Evolutionary conservation across 371 early-diverging fungal genomes (phyloP).

Genomic region (Ordospora pajunii): DNA sequence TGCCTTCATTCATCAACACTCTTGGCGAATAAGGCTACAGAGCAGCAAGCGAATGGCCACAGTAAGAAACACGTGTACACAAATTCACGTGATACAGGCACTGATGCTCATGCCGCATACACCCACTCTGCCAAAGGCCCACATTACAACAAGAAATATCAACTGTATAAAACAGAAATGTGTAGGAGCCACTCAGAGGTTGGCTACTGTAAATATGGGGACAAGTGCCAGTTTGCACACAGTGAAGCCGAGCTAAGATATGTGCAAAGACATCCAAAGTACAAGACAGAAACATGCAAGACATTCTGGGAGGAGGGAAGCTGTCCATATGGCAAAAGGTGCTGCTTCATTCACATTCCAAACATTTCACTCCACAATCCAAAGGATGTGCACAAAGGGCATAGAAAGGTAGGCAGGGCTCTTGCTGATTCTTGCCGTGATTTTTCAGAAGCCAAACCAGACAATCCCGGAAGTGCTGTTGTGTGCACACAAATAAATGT

Average conservation of each 20-base stretch:
- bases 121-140: neutral
- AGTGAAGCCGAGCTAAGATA: conserved; percentile 68
- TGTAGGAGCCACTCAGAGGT: conserved; percentile 77
- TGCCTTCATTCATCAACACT: no score
- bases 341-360: conserved; percentile 66
- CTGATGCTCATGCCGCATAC: neutral
- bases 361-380: conserved; percentile 12
- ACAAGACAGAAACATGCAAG: conserved; percentile 75
- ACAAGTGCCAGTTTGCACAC: conserved; percentile 89
- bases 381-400: neutral
- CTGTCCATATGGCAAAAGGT: conserved; percentile 68
- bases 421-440: neutral
- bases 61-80: no score
- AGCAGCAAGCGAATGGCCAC: no score
- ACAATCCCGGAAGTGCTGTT: neutral
- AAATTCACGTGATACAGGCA: no score
- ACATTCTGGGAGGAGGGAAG: conserved; percentile 66
- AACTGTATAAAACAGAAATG: conserved; percentile 85
- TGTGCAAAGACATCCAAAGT: conserved; percentile 76
- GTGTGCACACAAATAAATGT: neutral
- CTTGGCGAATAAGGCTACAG: no score
- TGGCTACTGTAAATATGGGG: conserved; percentile 77
- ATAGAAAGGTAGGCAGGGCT: neutral
- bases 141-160: conserved; percentile 63
- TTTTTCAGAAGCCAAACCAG: no score